Conservation (phyloP, 768 basidiomycete species). For the Artomyces pyxidatus region DNA sequence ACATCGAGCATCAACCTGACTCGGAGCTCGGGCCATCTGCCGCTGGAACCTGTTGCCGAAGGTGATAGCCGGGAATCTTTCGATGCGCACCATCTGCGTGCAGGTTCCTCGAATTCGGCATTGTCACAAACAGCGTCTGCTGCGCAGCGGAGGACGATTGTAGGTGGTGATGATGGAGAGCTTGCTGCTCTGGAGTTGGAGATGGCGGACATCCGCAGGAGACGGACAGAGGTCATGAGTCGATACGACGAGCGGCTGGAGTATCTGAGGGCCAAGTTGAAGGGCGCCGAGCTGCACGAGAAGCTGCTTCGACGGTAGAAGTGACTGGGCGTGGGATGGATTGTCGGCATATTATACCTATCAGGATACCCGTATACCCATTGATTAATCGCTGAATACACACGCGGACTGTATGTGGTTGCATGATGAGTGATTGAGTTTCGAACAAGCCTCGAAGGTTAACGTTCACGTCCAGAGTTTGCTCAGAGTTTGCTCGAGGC, state of each 20-base stretch:
- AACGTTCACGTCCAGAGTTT: background rate
- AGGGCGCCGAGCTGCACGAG: constrained; percentile 78
- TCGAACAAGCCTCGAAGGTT: no score
- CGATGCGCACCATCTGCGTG: constrained; percentile 3
- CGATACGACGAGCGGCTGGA: constrained; percentile 73
- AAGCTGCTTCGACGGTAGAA: constrained; percentile 60
- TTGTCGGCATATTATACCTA: background rate
- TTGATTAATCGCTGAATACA: background rate
- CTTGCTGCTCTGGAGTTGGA: constrained; percentile 40
- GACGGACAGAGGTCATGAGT: constrained; percentile 60
- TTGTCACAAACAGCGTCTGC: background rate
- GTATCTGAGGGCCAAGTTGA: constrained; percentile 73
- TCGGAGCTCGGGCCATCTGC: constrained; percentile 39
- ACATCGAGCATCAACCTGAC: constrained; percentile 43
- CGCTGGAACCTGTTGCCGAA: constrained; percentile 46
- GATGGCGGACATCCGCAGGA: constrained; percentile 59
- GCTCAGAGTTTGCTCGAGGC: background rate
- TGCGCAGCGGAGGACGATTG: constrained; percentile 11
- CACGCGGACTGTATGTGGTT: background rate
- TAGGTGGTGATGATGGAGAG: constrained; percentile 29
- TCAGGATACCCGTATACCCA: background rate
- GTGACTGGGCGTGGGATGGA: background rate
- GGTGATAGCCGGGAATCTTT: constrained; percentile 25
- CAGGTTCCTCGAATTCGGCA: background rate
- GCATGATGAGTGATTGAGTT: no score